Conservation (phyloP, 345 rosid genomes). For the Hypericum androsaemum region DNA sequence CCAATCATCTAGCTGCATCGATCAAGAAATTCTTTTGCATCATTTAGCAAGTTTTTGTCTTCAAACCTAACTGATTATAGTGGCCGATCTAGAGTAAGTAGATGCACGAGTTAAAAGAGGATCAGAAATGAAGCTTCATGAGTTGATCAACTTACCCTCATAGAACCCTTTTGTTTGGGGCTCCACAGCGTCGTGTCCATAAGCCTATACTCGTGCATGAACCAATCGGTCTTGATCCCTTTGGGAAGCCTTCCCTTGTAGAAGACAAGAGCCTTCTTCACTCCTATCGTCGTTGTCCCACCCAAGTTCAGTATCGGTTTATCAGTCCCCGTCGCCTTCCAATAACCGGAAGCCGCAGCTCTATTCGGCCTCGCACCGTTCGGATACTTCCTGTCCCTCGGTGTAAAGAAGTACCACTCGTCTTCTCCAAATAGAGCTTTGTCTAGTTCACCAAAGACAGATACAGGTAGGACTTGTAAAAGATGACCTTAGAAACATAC, state of each 20-base stretch:
- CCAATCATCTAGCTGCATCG: slow-evolving; percentile 23
- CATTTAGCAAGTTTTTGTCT: too few relatives aligned
- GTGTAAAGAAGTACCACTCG: slow-evolving; percentile 30
- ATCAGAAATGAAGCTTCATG: not conserved
- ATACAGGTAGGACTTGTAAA: not conserved
- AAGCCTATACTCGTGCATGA: slow-evolving; percentile 26
- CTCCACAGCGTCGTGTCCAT: slow-evolving; percentile 1
- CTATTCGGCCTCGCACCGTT: slow-evolving; percentile 29
- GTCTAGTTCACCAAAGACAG: not conserved
- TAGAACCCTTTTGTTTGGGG: slow-evolving; percentile 11
- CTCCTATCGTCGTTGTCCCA: slow-evolving; percentile 9
- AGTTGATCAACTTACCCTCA: slow-evolving; percentile 13
- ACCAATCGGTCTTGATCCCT: slow-evolving; percentile 27
- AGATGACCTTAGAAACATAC: not conserved
- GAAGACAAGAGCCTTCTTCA: slow-evolving; percentile 26
- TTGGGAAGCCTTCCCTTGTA: slow-evolving; percentile 22
- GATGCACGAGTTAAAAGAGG: not conserved
- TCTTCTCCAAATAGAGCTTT: slow-evolving; percentile 24
- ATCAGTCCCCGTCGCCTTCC: slow-evolving; percentile 22
- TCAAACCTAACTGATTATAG: too few relatives aligned
- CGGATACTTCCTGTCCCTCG: slow-evolving; percentile 30
- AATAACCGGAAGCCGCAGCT: slow-evolving; percentile 22
- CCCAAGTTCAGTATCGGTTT: slow-evolving; percentile 9
- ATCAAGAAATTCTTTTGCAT: not conserved
- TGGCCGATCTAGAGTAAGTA: not conserved